Percentiles rank a stretch among this genome's conserved stretches.
Evolutionary conservation across 179 eudicot species (phyloP).

Genomic region (Vitellaria paradoxa): DNA sequence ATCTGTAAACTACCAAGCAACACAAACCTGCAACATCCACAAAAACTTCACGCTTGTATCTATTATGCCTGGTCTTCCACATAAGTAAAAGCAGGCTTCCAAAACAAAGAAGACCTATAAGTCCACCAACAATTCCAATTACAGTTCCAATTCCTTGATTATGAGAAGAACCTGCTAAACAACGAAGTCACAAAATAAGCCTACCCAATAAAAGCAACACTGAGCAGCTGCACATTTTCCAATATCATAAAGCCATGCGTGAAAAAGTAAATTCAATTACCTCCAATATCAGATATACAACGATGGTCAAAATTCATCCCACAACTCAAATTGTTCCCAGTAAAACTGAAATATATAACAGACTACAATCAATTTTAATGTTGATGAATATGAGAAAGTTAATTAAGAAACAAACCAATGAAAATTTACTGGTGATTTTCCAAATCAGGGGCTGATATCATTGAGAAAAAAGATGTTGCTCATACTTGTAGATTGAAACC

Average conservation of each 20-base stretch:
- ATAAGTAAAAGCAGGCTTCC: slow-evolving; percentile 46
- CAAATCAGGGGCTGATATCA: background rate
- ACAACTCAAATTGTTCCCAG: slow-evolving; percentile 74
- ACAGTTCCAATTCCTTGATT: slow-evolving; percentile 55
- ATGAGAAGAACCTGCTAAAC: slow-evolving; percentile 49
- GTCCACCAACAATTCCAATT: slow-evolving; percentile 58
- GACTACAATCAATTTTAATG: slow-evolving; percentile 12
- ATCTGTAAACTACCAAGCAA: background rate
- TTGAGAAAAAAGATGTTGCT: background rate
- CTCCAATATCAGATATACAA: slow-evolving; percentile 54
- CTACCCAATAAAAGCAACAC: background rate
- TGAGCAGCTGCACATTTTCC: background rate
- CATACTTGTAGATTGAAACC: slow-evolving; percentile 74
- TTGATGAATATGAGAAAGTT: background rate
- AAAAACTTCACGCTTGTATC: slow-evolving; percentile 68
- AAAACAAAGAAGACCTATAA: slow-evolving; percentile 47
- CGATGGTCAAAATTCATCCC: slow-evolving; percentile 39
- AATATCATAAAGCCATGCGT: background rate
- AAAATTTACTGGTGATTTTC: background rate
- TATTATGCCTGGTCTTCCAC: slow-evolving; percentile 54
- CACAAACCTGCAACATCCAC: slow-evolving; percentile 50
- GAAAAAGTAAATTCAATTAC: slow-evolving; percentile 13
- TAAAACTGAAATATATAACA: slow-evolving; percentile 54
- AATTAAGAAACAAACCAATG: background rate
- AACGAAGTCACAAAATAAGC: slow-evolving; percentile 9